Evolutionary conservation across 208 protist species (phyloP).

Genomic region (Tritrichomonas musculus): DNA sequence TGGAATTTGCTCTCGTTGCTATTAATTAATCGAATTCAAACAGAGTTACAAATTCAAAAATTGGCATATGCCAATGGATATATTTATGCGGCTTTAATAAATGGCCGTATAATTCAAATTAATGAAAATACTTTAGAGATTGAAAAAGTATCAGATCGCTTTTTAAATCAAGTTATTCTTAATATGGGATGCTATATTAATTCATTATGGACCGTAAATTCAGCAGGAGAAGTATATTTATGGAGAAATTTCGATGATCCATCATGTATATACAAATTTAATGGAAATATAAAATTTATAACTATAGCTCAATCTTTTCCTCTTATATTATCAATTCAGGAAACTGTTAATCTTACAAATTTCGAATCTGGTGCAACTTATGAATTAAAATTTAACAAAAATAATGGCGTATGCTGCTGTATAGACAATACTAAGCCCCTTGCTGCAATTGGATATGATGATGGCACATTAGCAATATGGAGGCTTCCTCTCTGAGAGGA

Average conservation of each 20-base stretch:
- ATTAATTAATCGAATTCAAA: neutral
- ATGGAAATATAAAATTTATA: neutral
- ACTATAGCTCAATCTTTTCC: neutral
- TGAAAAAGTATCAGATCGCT: neutral
- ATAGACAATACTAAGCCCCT: neutral
- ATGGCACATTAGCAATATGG: neutral
- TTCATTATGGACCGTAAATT: neutral
- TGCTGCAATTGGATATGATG: neutral
- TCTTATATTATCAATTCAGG: neutral
- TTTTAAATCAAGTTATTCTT: neutral
- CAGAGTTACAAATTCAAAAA: neutral
- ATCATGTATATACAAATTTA: neutral
- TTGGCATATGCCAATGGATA: neutral
- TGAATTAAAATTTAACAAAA: neutral
- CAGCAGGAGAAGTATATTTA: neutral
- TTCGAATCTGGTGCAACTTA: neutral
- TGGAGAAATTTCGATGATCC: neutral
- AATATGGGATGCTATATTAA: neutral
- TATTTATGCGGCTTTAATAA: neutral
- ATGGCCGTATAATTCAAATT: neutral
- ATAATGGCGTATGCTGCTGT: neutral
- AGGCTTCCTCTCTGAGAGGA: neutral
- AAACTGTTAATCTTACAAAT: neutral
- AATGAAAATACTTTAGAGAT: neutral
- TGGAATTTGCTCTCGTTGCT: neutral